A percentile compares a stretch with the other conserved stretches of the same genome.
Evolutionary conservation across 2,329 filamentous ascomycete species (phyloP).

Genomic region (Aspergillus brunneoviolaceus): DNA sequence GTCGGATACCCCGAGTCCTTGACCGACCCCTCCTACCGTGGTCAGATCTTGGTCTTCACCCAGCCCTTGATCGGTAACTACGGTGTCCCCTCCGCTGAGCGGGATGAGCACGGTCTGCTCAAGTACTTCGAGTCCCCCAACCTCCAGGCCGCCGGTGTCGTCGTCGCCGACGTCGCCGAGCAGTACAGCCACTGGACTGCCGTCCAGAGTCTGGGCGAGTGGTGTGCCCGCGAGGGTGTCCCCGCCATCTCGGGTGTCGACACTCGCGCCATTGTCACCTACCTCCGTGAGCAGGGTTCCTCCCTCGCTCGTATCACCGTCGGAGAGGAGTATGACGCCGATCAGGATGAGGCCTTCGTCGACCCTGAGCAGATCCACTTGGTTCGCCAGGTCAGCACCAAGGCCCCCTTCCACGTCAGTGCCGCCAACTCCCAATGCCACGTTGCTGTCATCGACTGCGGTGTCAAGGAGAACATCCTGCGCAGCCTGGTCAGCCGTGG

Average conservation of each 20-base stretch:
- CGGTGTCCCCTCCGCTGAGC: slow-evolving; percentile 81
- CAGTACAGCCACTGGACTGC: slow-evolving; percentile 99
- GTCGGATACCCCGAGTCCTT: slow-evolving; percentile 95
- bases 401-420: slow-evolving; percentile 93
- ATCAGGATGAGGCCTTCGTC: slow-evolving; percentile 93
- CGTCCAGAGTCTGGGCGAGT: slow-evolving; percentile 86
- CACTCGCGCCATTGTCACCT: slow-evolving; percentile 93
- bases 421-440: slow-evolving; percentile 81
- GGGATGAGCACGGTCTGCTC: slow-evolving; percentile 85
- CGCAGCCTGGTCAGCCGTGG: slow-evolving; percentile 90
- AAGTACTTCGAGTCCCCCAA: slow-evolving; percentile 99
- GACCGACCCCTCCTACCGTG: slow-evolving; percentile 68
- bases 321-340: slow-evolving; percentile 96
- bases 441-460: slow-evolving; percentile 93
- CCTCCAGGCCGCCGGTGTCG: slow-evolving; percentile 92
- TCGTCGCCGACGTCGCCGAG: slow-evolving; percentile 90
- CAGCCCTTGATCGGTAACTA: slow-evolving; percentile 98
- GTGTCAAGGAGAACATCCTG: slow-evolving; percentile 99
- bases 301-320: slow-evolving; percentile 92
- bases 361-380: slow-evolving; percentile 97
- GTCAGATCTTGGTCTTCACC: slow-evolving; percentile 95
- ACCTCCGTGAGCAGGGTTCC: slow-evolving; percentile 92
- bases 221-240: slow-evolving; percentile 95
- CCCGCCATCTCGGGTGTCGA: slow-evolving; percentile 96
- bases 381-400: slow-evolving; percentile 94